Evolutionary conservation across 345 rosid species (phyloP).

Genomic region (Turritis glabra): DNA sequence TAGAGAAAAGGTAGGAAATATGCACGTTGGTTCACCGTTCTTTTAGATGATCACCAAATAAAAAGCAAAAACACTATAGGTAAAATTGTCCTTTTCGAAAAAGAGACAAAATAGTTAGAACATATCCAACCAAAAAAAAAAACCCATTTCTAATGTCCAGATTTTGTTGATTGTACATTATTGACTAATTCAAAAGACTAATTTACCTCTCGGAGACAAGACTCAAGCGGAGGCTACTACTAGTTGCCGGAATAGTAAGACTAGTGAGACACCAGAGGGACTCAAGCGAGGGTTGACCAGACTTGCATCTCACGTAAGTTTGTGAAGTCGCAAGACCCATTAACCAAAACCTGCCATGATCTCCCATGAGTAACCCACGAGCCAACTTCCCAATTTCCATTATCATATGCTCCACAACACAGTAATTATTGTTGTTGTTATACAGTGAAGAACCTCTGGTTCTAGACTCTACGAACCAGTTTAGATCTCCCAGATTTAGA

Average conservation of each 20-base stretch:
- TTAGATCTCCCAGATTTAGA: conserved; percentile 77
- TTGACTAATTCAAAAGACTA: conserved; percentile 14
- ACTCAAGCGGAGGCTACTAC: conserved; percentile 63
- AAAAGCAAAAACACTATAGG: conserved; percentile 43
- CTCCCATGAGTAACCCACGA: conserved; percentile 47
- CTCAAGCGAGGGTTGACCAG: conserved; percentile 66
- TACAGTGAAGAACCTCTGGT: conserved; percentile 38
- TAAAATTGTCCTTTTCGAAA: conserved; percentile 35
- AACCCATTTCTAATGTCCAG: not conserved
- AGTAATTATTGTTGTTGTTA: conserved; percentile 30
- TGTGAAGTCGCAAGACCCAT: conserved; percentile 85
- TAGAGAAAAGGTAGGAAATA: conserved; percentile 22
- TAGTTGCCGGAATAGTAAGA: conserved; percentile 64
- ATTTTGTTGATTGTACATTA: not conserved
- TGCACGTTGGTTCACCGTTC: conserved; percentile 41
- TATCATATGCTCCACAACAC: conserved; percentile 69
- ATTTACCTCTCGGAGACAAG: conserved; percentile 80
- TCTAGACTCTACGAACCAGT: conserved; percentile 61
- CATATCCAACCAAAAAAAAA: conserved; percentile 26
- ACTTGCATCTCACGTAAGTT: conserved; percentile 74
- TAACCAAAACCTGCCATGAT: conserved; percentile 65
- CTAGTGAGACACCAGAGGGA: conserved; percentile 69
- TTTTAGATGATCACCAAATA: conserved; percentile 36
- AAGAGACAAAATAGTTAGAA: conserved; percentile 37
- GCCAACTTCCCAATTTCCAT: conserved; percentile 71